A percentile compares a stretch with the other conserved stretches of the same genome.
Conservation (phyloP, 441 rosid species). For the Manihot esculenta region DNA sequence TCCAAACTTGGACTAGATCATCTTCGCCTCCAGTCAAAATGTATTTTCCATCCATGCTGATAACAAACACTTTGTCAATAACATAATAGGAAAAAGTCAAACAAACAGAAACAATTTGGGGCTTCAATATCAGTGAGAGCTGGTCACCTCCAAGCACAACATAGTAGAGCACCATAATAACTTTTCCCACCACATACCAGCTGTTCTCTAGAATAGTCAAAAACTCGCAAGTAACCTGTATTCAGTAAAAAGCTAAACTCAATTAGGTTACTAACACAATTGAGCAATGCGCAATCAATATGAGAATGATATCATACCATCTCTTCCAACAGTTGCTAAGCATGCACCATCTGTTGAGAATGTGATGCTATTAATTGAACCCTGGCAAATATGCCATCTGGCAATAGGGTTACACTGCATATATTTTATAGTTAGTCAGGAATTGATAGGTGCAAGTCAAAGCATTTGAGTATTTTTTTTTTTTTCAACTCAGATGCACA, state of each 20-base stretch:
- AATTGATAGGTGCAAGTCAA: constrained; percentile 7
- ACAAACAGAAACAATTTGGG: neutral
- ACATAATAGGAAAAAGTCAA: neutral
- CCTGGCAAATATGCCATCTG: constrained; percentile 97
- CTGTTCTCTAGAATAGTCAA: constrained; percentile 84
- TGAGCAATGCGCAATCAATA: neutral
- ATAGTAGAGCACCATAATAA: constrained; percentile 88
- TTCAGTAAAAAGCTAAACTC: constrained; percentile 23
- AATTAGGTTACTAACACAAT: constrained; percentile 12
- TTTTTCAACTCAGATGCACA: neutral
- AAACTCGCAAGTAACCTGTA: constrained; percentile 82
- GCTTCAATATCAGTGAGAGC: neutral
- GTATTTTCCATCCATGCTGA: constrained; percentile 96
- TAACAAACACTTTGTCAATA: constrained; percentile 17
- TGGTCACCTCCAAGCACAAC: constrained; percentile 95
- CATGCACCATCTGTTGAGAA: constrained; percentile 81
- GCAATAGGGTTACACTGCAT: constrained; percentile 94
- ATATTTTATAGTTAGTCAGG: constrained; percentile 21
- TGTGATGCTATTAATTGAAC: constrained; percentile 81
- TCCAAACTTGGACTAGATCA: constrained; percentile 98
- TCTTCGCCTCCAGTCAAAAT: constrained; percentile 98
- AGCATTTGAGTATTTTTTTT: constrained; percentile 8
- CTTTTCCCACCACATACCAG: constrained; percentile 93
- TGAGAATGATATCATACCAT: constrained; percentile 51
- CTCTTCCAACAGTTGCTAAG: constrained; percentile 97